These are phyloP conservation scores for Jasminum sambac DNA, from an alignment of 257 asterid genomes.

Conservation along the genomic window DNA sequence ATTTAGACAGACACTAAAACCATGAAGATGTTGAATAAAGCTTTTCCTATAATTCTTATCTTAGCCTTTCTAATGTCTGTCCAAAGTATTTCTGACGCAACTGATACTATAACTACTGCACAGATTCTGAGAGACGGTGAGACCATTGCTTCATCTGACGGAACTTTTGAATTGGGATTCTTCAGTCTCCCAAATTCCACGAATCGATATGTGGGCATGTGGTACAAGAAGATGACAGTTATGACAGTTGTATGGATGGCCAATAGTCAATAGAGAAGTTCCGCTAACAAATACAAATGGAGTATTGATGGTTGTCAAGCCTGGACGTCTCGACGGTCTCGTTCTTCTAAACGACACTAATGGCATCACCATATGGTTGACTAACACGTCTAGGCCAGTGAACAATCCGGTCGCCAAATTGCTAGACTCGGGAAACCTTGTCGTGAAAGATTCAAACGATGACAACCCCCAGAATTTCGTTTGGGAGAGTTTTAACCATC, in stretches of 20 bases:
- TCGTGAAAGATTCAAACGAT: slow-evolving; percentile 25
- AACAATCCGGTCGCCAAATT: neutral
- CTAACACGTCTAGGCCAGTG: neutral
- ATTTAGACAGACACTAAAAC: neutral
- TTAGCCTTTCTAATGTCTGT: neutral
- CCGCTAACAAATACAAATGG: slow-evolving; percentile 16
- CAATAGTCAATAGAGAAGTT: slow-evolving; percentile 24
- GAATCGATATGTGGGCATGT: slow-evolving; percentile 14
- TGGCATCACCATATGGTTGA: slow-evolving; percentile 16
- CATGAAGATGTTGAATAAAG: neutral
- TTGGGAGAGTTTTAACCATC: slow-evolving; percentile 34
- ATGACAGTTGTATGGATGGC: slow-evolving; percentile 21
- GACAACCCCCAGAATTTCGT: slow-evolving; percentile 19
- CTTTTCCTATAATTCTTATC: neutral
- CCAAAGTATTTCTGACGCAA: slow-evolving; percentile 10
- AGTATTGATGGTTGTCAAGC: neutral
- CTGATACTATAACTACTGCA: slow-evolving; percentile 17
- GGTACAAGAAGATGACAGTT: slow-evolving; percentile 11
- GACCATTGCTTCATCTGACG: slow-evolving; percentile 34
- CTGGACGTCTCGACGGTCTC: slow-evolving; percentile 11
- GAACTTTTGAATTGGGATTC: slow-evolving; percentile 36
- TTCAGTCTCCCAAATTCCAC: slow-evolving; percentile 21
- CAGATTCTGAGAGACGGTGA: slow-evolving; percentile 31
- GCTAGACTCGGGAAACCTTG: slow-evolving; percentile 34
- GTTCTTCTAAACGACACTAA: slow-evolving; percentile 6